Base-by-base conservation (phyloP, 2,329 filamentous ascomycete species). In the Hymenoscyphus occultus region DNA sequence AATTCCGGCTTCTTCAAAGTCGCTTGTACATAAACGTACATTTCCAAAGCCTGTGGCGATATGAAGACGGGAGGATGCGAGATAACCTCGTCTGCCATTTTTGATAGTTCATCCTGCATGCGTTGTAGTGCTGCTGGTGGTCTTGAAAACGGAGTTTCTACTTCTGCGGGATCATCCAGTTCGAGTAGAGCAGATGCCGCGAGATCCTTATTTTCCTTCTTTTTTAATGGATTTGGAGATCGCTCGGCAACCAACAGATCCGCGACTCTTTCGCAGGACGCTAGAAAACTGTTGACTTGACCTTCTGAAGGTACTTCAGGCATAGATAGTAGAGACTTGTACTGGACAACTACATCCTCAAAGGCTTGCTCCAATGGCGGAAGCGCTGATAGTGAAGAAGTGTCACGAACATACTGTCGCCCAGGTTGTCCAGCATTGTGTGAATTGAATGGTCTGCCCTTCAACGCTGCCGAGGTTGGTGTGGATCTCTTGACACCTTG, bases 51-150 rank as follows among this genome's bases (percentile, higher is more conserved):
- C 39, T 84, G 80, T 9, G 89, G 86, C 4, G 91, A 90, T 74
- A 98, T 90, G 78, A 93, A 91, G 59, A 97, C 88, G 66, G 89
- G 87, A 3, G 90, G 87, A 71, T 94, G 86, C 59, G 84, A 83
- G 65, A 96, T 76, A 63, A 97, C 84, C 45, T 83, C 80, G 75
- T 91, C 90, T n/a, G 90, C 87, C 7, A 84, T 78, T 60, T 83
- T 75, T 28, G 86, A 87, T 64, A 89, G 81, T 70, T 79, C 80
- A 70, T 83, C 78, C 63, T 83, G 76, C 35, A 73, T 66, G 14
- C 48, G 56, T 56, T 71, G 69, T 14, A 68, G 35, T 22, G 56
- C 58, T 19, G 60, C 48, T 51, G 35, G 59, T 62, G 56, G 65
- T 39, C 45, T 65, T 28, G 19, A 56, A 32, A 32, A 62, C 13